phyloP scores from a whole-genome alignment of 495 filamentous ascomycete genomes.

The Chaetomium cochliodes region DNA sequence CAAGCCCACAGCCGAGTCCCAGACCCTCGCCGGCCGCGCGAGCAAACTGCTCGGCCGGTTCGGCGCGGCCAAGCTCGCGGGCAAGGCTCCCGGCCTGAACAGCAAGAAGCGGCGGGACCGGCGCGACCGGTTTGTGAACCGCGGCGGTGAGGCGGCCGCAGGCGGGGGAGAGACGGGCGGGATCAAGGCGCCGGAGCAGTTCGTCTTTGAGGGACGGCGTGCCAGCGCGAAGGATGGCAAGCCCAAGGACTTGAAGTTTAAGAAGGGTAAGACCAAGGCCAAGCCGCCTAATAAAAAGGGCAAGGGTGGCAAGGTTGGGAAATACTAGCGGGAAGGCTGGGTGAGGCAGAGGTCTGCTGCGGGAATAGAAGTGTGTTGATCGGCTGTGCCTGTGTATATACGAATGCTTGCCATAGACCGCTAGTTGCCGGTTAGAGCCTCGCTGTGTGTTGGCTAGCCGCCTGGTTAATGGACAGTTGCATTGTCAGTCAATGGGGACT shows the following conservation, averaged over 20 bases:
- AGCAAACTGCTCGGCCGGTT: slow-evolving; percentile 78
- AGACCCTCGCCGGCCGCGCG: slow-evolving; percentile 75
- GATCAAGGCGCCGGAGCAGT: slow-evolving; percentile 57
- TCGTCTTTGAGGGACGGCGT: slow-evolving; percentile 89
- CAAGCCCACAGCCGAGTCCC: slow-evolving; percentile 63
- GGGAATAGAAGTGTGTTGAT: neutral
- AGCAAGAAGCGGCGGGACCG: slow-evolving; percentile 32
- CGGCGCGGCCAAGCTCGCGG: slow-evolving; percentile 61
- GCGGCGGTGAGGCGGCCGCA: neutral
- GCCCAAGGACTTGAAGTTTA: slow-evolving; percentile 63
- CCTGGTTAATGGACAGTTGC: neutral
- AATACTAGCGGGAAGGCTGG: slow-evolving; percentile 17
- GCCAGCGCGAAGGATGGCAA: slow-evolving; percentile 65
- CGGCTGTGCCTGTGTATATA: neutral
- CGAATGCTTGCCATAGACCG: neutral
- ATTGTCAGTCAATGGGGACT: neutral
- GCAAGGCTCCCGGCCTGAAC: slow-evolving; percentile 37
- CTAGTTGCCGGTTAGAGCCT: neutral
- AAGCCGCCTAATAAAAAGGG: slow-evolving; percentile 31
- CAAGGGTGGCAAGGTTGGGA: slow-evolving; percentile 31
- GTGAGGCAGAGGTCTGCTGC: neutral
- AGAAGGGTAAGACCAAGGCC: slow-evolving; percentile 45
- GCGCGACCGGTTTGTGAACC: slow-evolving; percentile 31
- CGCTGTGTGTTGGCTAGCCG: neutral
- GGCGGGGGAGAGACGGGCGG: slow-evolving; percentile 7